Base-by-base conservation (phyloP, 2,329 filamentous ascomycete species). In the Colletotrichum eleusines region DNA sequence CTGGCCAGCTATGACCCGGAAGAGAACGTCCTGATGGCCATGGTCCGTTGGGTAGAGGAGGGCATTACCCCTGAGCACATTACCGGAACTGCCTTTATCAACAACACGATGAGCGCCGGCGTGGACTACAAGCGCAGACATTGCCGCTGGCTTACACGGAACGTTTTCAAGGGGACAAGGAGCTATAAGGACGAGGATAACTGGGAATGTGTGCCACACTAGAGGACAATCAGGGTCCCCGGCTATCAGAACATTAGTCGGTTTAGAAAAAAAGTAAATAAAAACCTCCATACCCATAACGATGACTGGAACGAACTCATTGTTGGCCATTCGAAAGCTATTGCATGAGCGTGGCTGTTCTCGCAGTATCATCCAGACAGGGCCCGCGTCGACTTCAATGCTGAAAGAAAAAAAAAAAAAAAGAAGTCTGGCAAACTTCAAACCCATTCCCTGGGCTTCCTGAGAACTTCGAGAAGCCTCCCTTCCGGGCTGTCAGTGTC, bases 401-500 rank as follows among this genome's bases (percentile, higher is more conserved):
- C 23, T 28, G 5, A 5, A 16, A 26, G n/a, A n/a, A n/a, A n/a
- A n/a, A n/a, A n/a, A n/a, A n/a, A n/a, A n/a, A n/a, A n/a, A n/a
- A n/a, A n/a, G 16, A 50, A 6, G 5, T 5, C 12, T 31, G 28
- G 7, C 3, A 14, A 31, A 44, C 51, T 81, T 54, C 78, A 91
- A 73, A 91, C 87, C 90, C 90, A 92, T 73, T 92, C 48, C 89
- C 76, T 86, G 23, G 90, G 90, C 44, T 88, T 84, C 77, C 84
- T 85, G 72, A 92, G 80, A 57, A 91, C 92, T 69, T 95, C 91
- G 57, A 97, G 84, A 72, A 98, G 81, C 74, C 94, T 87, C 80
- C 92, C 91, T 83, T 98, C 48, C 48, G 23, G 12, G 14, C 23
- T 50, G 23, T 28, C 96, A 74, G 90, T 90, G 76, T 91, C 90